Evolutionary conservation across 495 filamentous ascomycete genomes (phyloP).

Genomic region (Pseudevernia furfuracea): DNA sequence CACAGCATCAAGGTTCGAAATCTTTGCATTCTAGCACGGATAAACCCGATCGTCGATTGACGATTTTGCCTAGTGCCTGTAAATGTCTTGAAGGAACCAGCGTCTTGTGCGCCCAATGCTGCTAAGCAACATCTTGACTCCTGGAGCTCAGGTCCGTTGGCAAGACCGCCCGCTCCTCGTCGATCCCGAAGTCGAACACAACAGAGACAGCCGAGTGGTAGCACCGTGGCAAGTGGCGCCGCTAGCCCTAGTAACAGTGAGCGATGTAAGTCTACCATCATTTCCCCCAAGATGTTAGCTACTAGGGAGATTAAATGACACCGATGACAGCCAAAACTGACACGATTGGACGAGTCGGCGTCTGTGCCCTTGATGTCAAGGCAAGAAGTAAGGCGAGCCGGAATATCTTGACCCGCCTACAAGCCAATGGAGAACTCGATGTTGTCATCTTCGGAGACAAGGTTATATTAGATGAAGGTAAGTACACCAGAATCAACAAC

Average conservation of each 20-base stretch:
- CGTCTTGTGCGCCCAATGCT: constrained; percentile 8
- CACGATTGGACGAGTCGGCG: constrained; percentile 64
- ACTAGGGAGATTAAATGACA: background rate
- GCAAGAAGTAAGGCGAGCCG: constrained; percentile 91
- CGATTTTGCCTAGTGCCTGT: constrained; percentile 13
- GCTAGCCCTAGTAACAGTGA: constrained; percentile 34
- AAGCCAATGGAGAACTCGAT: constrained; percentile 86
- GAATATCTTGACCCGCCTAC: constrained; percentile 87
- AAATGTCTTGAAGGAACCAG: constrained; percentile 15
- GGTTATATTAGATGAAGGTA: constrained; percentile 87
- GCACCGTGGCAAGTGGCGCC: constrained; percentile 63
- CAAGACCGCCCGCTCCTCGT: constrained; percentile 31
- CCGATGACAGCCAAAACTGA: constrained; percentile 14
- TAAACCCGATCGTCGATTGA: constrained; percentile 4
- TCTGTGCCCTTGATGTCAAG: constrained; percentile 93
- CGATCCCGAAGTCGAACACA: constrained; percentile 65
- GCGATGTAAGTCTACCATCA: constrained; percentile 11
- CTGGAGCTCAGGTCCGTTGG: constrained; percentile 23
- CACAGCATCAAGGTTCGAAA: constrained; percentile 19
- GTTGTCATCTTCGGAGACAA: constrained; percentile 97
- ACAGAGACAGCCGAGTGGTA: constrained; percentile 64
- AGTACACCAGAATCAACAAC: constrained; percentile 51
- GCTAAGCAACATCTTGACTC: constrained; percentile 20
- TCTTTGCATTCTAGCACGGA: background rate
- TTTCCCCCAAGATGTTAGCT: background rate